Evolutionary conservation across 2,329 filamentous ascomycete species (phyloP).

Genomic region (Aspergillus fumigatus): DNA sequence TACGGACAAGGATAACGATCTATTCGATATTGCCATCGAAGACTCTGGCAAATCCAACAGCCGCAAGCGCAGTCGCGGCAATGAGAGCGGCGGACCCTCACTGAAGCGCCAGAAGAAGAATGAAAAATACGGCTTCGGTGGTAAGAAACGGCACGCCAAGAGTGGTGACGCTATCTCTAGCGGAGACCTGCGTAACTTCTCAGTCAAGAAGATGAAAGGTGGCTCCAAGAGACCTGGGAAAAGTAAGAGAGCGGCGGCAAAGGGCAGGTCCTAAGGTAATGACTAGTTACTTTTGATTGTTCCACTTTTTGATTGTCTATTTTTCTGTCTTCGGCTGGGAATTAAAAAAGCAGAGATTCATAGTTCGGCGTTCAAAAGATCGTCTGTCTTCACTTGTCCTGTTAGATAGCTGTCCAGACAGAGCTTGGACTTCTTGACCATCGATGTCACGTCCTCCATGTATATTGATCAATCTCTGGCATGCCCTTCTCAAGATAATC

Average conservation of each 20-base stretch:
- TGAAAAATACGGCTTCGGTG: slow-evolving; percentile 89
- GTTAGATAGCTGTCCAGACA: neutral
- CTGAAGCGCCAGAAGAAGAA: slow-evolving; percentile 89
- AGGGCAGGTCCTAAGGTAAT: slow-evolving; percentile 21
- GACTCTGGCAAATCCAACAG: slow-evolving; percentile 56
- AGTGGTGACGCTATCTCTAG: slow-evolving; percentile 83
- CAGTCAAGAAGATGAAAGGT: slow-evolving; percentile 77
- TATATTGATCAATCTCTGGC: neutral
- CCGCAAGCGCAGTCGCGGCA: slow-evolving; percentile 40
- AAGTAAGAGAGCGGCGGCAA: slow-evolving; percentile 41
- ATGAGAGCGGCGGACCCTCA: slow-evolving; percentile 39
- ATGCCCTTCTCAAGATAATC: neutral
- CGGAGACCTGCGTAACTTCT: slow-evolving; percentile 76
- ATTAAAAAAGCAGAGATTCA: neutral
- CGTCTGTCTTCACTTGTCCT: neutral
- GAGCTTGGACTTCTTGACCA: neutral
- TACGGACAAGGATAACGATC: slow-evolving; percentile 66
- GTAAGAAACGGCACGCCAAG: slow-evolving; percentile 89
- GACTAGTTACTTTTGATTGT: neutral
- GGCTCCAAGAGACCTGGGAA: slow-evolving; percentile 48
- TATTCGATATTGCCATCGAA: slow-evolving; percentile 89
- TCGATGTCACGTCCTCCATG: neutral
- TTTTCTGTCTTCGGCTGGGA: neutral
- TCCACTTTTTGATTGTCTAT: neutral
- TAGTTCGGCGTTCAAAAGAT: neutral